These are phyloP conservation scores for Calvatia gigantea DNA, from an alignment of 768 basidiomycete genomes.

Conservation along the genomic window DNA sequence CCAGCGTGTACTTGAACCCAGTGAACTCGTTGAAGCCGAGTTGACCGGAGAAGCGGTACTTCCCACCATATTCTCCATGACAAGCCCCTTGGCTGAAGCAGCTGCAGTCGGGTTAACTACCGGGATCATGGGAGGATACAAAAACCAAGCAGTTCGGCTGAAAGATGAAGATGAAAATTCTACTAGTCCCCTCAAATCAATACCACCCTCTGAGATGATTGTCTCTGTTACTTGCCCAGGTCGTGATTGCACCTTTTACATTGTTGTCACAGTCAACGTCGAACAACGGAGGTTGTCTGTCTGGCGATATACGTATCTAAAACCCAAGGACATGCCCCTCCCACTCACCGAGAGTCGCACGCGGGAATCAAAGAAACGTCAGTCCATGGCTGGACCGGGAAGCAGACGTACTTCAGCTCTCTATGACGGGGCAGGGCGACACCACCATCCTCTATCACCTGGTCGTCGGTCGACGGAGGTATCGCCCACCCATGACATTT, in stretches of 20 bases:
- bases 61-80: constrained; percentile 80
- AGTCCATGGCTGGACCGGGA: constrained; percentile 32
- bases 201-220: constrained; percentile 63
- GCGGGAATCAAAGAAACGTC: constrained; percentile 32
- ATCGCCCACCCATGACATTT: constrained; percentile 30
- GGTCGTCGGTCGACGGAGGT: constrained; percentile 28
- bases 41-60: constrained; percentile 62
- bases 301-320: constrained; percentile 72
- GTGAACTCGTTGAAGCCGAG: constrained; percentile 64
- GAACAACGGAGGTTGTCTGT: constrained; percentile 53
- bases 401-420: constrained; percentile 38
- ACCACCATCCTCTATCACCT: constrained; percentile 37
- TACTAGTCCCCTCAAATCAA: constrained; percentile 45
- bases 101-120: constrained; percentile 65
- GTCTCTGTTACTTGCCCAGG: constrained; percentile 42
- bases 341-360: constrained; percentile 13
- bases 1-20: constrained; percentile 65
- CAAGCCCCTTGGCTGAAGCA: constrained; percentile 73
- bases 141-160: constrained; percentile 31
- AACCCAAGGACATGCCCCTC: constrained; percentile 41
- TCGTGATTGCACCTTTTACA: constrained; percentile 36
- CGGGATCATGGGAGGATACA: constrained; percentile 50
- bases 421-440: constrained; percentile 30
- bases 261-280: constrained; percentile 57
- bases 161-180: constrained; percentile 54